Evolutionary conservation across 805 yeast genomes (phyloP), one percentile per base, ranked within the genome.

Genomic region (Starmerella apicola): DNA sequence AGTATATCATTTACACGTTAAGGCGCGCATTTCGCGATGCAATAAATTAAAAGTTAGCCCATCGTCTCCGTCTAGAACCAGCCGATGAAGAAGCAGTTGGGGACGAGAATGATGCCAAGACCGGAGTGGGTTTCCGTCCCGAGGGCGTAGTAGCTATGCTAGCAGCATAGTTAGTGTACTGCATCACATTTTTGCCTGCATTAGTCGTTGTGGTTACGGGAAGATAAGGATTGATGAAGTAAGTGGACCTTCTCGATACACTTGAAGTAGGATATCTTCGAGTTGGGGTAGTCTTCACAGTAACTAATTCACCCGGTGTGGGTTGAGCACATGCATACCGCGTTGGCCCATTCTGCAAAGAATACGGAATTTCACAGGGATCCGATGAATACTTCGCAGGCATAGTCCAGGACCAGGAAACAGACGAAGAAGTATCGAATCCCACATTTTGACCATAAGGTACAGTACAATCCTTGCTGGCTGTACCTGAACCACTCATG

Each of bases 301-400:
- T 81, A 20, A 84, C 72, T 8, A 62, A 63, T 1, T 80, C 54
- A 3, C 78, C 81, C 5, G 98, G 96, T 61, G 84, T 95, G 43
- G 67, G 57, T 62, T 86, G 96, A 95, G 85, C 83, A 38, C 96
- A 95, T 1, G 97, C 96, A 59, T 62, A 82, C 51, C 86, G 71
- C 8, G 81, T 73, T 17, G 51, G 59, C 23, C 95, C 95, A 0
- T 91, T 78, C 63, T 88, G 97, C 51, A 51, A 47, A 3, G 82
- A 71, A 62, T 86, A 88, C 2, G 93, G 70, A 5, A 85, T 36
- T n/a, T n/a, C n/a, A n/a, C n/a, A n/a, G 35, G 23, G 24, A 64
- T 58, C 49, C 6, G 39, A 34, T 16, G 36, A n/a, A n/a, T n/a
- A n/a, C n/a, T n/a, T n/a, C n/a, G n/a, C n/a, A n/a, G n/a, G n/a